Conservation (phyloP, 192 early-diverging fungal species). For the Chytriomyces sp. region DNA sequence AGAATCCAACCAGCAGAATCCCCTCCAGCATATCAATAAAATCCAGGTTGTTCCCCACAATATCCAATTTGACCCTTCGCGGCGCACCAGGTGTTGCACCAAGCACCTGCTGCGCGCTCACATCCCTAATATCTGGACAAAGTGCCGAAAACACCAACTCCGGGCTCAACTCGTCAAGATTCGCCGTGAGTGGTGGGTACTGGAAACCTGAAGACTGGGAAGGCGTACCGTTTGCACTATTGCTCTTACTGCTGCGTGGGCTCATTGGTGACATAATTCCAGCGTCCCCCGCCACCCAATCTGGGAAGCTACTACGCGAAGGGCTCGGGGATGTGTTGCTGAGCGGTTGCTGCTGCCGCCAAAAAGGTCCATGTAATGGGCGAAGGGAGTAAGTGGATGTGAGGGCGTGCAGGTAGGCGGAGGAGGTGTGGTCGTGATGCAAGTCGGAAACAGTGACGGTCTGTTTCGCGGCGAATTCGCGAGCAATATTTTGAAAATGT, state of each 20-base stretch:
- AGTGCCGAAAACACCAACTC: constrained; percentile 21
- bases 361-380: constrained; percentile 21
- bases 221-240: not conserved
- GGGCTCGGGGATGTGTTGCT: not conserved
- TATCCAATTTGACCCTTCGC: constrained; percentile 30
- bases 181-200: constrained; percentile 2
- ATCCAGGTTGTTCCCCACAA: constrained; percentile 36
- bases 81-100: constrained; percentile 14
- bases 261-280: not conserved
- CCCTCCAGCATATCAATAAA: constrained; percentile 34
- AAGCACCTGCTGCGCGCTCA: constrained; percentile 35
- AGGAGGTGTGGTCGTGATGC: constrained; percentile 21
- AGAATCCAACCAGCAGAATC: constrained; percentile 33
- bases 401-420: constrained; percentile 27
- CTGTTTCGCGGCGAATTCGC: constrained; percentile 25
- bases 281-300: not conserved
- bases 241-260: not conserved
- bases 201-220: constrained; percentile 4
- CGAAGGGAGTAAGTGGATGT: constrained; percentile 21
- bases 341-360: not conserved
- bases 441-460: constrained; percentile 24
- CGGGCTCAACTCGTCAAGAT: constrained; percentile 4
- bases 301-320: not conserved
- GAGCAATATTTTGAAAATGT: constrained; percentile 37
- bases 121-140: constrained; percentile 26